phyloP scores from a whole-genome alignment of 805 yeast species.

The Ogataea zsoltii region DNA sequence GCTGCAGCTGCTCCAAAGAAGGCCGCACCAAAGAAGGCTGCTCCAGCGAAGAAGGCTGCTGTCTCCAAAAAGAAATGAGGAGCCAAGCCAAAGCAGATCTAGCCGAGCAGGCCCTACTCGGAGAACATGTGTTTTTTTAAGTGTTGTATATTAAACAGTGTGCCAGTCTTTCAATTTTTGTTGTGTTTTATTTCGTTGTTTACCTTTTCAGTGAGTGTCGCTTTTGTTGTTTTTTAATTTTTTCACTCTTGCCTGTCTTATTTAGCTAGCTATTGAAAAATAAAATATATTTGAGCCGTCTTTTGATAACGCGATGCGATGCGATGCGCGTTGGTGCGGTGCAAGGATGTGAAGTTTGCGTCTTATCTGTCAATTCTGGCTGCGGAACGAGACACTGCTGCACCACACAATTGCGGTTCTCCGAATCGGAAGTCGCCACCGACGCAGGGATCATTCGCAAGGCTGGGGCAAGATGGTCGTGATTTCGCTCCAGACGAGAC shows the following conservation, averaged over 20 bases:
- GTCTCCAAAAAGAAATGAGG: conserved; percentile 21
- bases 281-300: not conserved
- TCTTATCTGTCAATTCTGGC: too few species aligned
- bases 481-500: too few species aligned
- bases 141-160: conserved; percentile 14
- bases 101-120: not conserved
- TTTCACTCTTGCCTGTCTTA: not conserved
- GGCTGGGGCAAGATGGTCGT: too few species aligned
- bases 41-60: conserved; percentile 14
- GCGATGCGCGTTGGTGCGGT: too few species aligned
- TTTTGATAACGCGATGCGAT: not conserved
- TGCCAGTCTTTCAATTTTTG: conserved; percentile 4
- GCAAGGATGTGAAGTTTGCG: too few species aligned
- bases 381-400: too few species aligned
- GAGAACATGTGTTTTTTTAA: conserved; percentile 1
- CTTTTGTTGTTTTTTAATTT: not conserved
- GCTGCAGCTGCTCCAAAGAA: conserved; percentile 36
- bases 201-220: not conserved
- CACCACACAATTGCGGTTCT: too few species aligned
- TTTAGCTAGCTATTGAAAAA: not conserved
- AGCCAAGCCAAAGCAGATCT: not conserved
- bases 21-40: conserved; percentile 26
- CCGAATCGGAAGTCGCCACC: too few species aligned
- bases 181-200: conserved; percentile 1
- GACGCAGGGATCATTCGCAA: too few species aligned